These are phyloP conservation scores for Phytophthora podocarpi DNA, from an alignment of 352 stramenopile genomes.

Conservation along the genomic window DNA sequence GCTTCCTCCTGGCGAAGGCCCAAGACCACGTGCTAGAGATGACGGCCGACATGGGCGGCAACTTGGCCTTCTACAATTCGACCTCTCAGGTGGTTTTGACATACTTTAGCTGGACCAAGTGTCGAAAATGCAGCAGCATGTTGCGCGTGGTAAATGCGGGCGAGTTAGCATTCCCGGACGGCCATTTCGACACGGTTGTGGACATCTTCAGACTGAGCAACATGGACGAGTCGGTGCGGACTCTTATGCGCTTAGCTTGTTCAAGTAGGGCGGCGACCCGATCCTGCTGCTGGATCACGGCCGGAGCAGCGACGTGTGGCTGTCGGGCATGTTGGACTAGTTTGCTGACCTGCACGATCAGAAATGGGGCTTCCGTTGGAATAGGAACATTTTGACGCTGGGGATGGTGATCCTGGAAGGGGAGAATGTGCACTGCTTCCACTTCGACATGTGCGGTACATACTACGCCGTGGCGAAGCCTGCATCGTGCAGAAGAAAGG, in stretches of 20 bases:
- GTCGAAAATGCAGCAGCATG: constrained; percentile 20
- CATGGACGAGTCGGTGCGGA: constrained; percentile 92
- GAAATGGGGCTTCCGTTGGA: constrained; percentile 97
- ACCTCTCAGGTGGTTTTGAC: constrained; percentile 59
- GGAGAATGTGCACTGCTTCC: constrained; percentile 88
- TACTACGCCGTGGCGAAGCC: constrained; percentile 87
- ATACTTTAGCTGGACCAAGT: constrained; percentile 80
- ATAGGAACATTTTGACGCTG: constrained; percentile 93
- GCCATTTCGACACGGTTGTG: constrained; percentile 94
- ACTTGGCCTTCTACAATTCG: constrained; percentile 89
- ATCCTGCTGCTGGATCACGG: constrained; percentile 97
- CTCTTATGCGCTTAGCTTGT: constrained; percentile 94
- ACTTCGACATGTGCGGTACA: constrained; percentile 97
- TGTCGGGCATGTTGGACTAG: constrained; percentile 93
- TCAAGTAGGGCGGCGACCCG: constrained; percentile 69
- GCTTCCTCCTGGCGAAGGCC: constrained; percentile 75
- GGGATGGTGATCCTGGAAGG: constrained; percentile 86
- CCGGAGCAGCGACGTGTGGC: constrained; percentile 86
- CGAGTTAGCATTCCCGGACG: constrained; percentile 65
- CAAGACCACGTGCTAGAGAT: constrained; percentile 92
- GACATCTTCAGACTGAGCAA: constrained; percentile 97
- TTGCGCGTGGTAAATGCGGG: constrained; percentile 65
- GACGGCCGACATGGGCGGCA: constrained; percentile 94
- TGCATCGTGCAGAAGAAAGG: too few relatives aligned
- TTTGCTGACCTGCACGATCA: constrained; percentile 91